Conservation (phyloP, 371 early-diverging fungal genomes). For the Mucor lusitanicus region DNA sequence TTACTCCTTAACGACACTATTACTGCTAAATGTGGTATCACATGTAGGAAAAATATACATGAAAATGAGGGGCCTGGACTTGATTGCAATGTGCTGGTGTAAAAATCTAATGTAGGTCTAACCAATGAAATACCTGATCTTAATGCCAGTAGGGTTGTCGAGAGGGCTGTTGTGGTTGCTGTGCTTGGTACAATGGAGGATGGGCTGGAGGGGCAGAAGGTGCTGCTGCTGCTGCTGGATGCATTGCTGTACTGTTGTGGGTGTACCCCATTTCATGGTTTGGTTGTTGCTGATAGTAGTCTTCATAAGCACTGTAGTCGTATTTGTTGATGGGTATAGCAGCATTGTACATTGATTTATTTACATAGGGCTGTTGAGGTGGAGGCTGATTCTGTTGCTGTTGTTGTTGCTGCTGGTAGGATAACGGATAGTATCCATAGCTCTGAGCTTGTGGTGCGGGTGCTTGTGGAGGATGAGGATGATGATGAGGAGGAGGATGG, state of each 20-base stretch:
- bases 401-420: slow-evolving; percentile 5
- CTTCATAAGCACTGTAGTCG: background rate
- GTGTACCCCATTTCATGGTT: background rate
- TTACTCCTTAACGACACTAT: background rate
- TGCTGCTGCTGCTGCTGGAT: no score
- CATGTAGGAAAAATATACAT: slow-evolving; percentile 1
- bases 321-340: slow-evolving; percentile 6
- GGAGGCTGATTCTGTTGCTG: slow-evolving; percentile 32
- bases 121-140: slow-evolving; percentile 5
- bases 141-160: slow-evolving; percentile 35
- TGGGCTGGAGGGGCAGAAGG: background rate
- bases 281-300: background rate
- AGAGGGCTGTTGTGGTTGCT: background rate
- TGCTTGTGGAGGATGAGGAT: background rate
- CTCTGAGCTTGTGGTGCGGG: background rate
- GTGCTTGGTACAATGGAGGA: background rate
- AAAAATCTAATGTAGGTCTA: background rate
- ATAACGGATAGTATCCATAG: background rate
- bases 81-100: background rate
- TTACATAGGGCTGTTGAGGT: slow-evolving; percentile 82
- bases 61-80: background rate
- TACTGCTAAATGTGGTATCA: background rate
- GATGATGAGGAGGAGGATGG: background rate
- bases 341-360: slow-evolving; percentile 69
- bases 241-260: no score